Base-by-base conservation (phyloP, 1,284 basidiomycete genomes). In the Abortiporus biennis region DNA sequence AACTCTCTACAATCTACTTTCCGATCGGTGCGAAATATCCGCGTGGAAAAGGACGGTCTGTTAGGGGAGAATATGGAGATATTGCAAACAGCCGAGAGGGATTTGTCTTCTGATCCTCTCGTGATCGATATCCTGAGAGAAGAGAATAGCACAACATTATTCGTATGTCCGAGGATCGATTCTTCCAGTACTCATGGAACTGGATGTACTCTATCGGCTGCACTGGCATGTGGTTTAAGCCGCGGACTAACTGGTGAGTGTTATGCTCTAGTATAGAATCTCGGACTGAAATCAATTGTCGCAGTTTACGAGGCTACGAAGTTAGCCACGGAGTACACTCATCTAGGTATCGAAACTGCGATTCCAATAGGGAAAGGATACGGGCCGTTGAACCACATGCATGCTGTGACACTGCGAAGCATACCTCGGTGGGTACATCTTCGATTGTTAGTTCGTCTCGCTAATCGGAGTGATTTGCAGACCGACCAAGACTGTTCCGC, bases 141-240 rank as follows among this genome's bases (percentile, higher is more conserved):
- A 40, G 50, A 48, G 27, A 55, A 54, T 9, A 46, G 43, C 6
- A 61, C 65, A 22, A 15, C 19, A 6, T 47, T 92, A 13, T 88
- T 85, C 47, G 71, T 85, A 16, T 76, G 81, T 2, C 78, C 78
- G 2, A 68, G 76, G 17, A 67, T 94, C 19, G 69, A 84, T 3
- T 83, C 84, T 8, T 74, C 64, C 19, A 89, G 72, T 49, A 94
- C 93, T 0, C 94, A 97, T 57, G 94, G 94, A 1, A 97, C 94
- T 0, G 94, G 94, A 1, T 98, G 93, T 59, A 97, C 94, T 0
- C 70, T 97, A 6, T 86, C 84, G 30, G 83, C 92, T 0, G 90
- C 92, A 0, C 72, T 96, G 12, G 82, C 86, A 1, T 82, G 81
- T 39, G 71, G 71, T 17, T 65, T 92, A 11, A 81, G 76, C 0